A percentile compares a stretch with the other conserved stretches of the same genome.
phyloP scores from a whole-genome alignment of 2,329 filamentous ascomycete genomes.

The Ophiostoma himal-ulmi region DNA sequence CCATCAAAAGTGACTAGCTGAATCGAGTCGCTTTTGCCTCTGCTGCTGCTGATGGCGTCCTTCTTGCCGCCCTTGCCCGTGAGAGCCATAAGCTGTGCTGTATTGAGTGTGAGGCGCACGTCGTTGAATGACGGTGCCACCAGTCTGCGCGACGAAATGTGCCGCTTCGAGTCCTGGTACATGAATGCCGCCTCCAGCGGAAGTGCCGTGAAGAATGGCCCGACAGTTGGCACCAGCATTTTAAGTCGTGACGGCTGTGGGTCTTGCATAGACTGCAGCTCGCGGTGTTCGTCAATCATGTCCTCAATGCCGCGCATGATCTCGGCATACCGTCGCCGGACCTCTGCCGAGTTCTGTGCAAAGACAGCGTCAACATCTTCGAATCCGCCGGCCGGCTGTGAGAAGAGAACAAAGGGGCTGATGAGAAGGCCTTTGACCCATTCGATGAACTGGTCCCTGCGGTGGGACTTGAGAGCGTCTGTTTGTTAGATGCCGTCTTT shows the following conservation, averaged over 20 bases:
- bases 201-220: conserved; percentile 87
- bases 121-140: conserved; percentile 98
- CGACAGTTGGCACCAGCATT: conserved; percentile 82
- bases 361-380: conserved; percentile 61
- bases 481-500: conserved; percentile 5
- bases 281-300: conserved; percentile 91
- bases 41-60: conserved; percentile 40
- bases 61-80: conserved; percentile 11
- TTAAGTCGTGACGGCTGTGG: conserved; percentile 81
- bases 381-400: conserved; percentile 84
- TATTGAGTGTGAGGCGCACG: conserved; percentile 85
- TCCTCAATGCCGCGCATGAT: conserved; percentile 91
- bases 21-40: conserved; percentile 40
- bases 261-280: conserved; percentile 51
- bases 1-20: conserved; percentile 94
- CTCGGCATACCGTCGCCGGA: conserved; percentile 84
- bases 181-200: conserved; percentile 85
- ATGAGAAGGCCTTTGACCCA: conserved; percentile 95
- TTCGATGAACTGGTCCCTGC: conserved; percentile 84
- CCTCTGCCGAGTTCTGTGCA: conserved; percentile 66
- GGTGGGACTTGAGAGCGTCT: conserved; percentile 73
- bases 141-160: conserved; percentile 85
- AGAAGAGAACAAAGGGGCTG: conserved; percentile 93
- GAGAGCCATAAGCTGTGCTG: conserved; percentile 87
- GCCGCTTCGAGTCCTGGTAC: conserved; percentile 78